A percentile compares a stretch with the other conserved stretches of the same genome.
Evolutionary conservation across 1,139 yeast species (phyloP).

Genomic region (Suhomyces wounanorum): DNA sequence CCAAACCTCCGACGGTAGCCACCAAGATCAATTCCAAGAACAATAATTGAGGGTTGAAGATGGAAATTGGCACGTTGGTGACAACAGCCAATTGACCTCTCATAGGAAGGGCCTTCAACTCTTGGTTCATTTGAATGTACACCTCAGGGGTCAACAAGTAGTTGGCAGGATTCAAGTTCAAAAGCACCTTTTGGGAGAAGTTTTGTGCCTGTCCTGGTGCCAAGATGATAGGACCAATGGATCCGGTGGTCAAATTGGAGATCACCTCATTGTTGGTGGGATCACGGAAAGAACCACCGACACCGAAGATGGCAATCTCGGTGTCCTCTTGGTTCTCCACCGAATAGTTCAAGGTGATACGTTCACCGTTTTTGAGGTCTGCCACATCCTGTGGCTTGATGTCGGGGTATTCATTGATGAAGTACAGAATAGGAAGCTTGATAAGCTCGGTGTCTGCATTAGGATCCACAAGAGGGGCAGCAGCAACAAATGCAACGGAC

Average conservation of each 20-base stretch:
- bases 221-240: conserved; percentile 63
- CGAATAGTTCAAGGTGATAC: conserved; percentile 54
- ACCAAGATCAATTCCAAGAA: conserved; percentile 58
- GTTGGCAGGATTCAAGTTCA: conserved; percentile 59
- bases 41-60: conserved; percentile 73
- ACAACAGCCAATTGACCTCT: conserved; percentile 60
- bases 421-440: conserved; percentile 44
- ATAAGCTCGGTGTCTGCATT: conserved; percentile 20
- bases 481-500: conserved; percentile 15
- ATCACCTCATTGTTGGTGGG: conserved; percentile 51
- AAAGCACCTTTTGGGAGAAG: conserved; percentile 56
- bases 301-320: conserved; percentile 59
- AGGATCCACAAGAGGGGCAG: conserved; percentile 23
- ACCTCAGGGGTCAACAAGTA: conserved; percentile 65
- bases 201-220: conserved; percentile 48
- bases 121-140: conserved; percentile 53
- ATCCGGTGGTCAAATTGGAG: conserved; percentile 66
- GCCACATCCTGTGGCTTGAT: conserved; percentile 38
- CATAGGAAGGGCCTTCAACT: conserved; percentile 59
- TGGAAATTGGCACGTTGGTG: conserved; percentile 65
- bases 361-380: conserved; percentile 53
- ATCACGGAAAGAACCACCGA: conserved; percentile 70
- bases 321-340: conserved; percentile 57
- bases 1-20: conserved; percentile 51
- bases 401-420: conserved; percentile 45